phyloP scores from a whole-genome alignment of 176 grass and related monocot genomes.

The Saccharum officinarum region DNA sequence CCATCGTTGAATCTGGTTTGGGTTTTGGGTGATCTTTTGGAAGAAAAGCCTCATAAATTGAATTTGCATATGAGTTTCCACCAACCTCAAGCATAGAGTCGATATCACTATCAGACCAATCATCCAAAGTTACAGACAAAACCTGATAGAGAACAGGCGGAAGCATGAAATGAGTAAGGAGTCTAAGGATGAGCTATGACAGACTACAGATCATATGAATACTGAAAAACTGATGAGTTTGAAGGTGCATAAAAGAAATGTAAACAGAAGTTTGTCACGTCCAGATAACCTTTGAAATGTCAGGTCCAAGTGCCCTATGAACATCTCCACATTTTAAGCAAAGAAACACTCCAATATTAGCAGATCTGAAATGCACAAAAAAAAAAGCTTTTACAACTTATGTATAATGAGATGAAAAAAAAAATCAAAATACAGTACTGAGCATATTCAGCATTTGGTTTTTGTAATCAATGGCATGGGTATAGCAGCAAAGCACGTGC shows the following conservation, averaged over 20 bases:
- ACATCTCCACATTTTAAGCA: constrained; percentile 99
- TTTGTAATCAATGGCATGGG: not conserved
- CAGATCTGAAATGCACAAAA: constrained; percentile 65
- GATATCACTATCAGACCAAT: constrained; percentile 89
- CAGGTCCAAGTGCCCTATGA: constrained; percentile 87
- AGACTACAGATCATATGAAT: not conserved
- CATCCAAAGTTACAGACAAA: constrained; percentile 89
- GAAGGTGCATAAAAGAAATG: constrained; percentile 17
- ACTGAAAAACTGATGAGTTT: constrained; percentile 4
- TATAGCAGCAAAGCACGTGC: constrained; percentile 12
- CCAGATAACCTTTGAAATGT: constrained; percentile 81
- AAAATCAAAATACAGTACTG: constrained; percentile 37
- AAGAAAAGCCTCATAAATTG: constrained; percentile 99
- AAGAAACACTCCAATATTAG: constrained; percentile 96
- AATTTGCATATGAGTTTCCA: constrained; percentile 99
- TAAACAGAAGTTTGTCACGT: constrained; percentile 15
- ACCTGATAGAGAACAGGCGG: constrained; percentile 53
- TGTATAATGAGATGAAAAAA: not conserved
- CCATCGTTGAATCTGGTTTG: constrained; percentile 64
- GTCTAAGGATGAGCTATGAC: not conserved
- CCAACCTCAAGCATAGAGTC: constrained; percentile 96
- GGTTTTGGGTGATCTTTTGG: constrained; percentile 86
- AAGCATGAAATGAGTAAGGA: constrained; percentile 13
- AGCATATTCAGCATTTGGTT: constrained; percentile 1
- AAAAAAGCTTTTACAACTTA: not conserved